Evolutionary conservation across 1,284 basidiomycete species (phyloP).

Genomic region (Ganoderma lucidum): DNA sequence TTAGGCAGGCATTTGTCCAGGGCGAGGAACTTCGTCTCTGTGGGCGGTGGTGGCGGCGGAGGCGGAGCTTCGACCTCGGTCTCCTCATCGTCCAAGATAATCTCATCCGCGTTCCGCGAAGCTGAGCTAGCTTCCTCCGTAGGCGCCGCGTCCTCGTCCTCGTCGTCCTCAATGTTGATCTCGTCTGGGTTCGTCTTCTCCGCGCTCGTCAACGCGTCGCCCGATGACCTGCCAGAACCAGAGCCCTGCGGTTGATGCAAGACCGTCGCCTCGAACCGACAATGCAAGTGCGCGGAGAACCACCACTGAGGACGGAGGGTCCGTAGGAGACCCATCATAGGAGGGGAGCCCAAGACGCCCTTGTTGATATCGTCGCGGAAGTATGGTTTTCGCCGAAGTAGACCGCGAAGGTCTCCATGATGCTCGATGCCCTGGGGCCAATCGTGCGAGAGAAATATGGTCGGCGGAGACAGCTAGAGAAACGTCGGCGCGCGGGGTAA

Average conservation of each 20-base stretch:
- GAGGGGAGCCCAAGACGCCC: constrained; percentile 88
- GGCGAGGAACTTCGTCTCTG: constrained; percentile 85
- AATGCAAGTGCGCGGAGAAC: constrained; percentile 97
- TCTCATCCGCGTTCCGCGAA: constrained; percentile 73
- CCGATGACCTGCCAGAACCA: constrained; percentile 5
- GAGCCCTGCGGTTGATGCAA: constrained; percentile 49
- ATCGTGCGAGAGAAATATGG: constrained; percentile 94
- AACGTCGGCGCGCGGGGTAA: constrained; percentile 3
- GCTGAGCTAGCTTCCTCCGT: neutral
- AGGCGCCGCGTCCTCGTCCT: constrained; percentile 27
- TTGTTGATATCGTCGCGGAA: constrained; percentile 79
- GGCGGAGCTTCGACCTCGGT: constrained; percentile 49
- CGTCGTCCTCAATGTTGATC: constrained; percentile 46
- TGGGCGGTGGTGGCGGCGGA: constrained; percentile 41
- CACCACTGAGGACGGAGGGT: constrained; percentile 89
- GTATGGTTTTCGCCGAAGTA: constrained; percentile 85
- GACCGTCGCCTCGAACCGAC: constrained; percentile 79
- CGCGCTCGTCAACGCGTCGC: constrained; percentile 60
- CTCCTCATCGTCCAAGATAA: constrained; percentile 69
- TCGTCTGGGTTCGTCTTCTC: constrained; percentile 48
- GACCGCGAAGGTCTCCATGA: constrained; percentile 73
- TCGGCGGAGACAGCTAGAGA: constrained; percentile 63
- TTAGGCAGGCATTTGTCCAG: constrained; percentile 91
- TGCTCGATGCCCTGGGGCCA: constrained; percentile 93
- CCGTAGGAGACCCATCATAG: constrained; percentile 81